Base-by-base conservation (phyloP, 495 filamentous ascomycete species). In the Darksidea phi region DNA sequence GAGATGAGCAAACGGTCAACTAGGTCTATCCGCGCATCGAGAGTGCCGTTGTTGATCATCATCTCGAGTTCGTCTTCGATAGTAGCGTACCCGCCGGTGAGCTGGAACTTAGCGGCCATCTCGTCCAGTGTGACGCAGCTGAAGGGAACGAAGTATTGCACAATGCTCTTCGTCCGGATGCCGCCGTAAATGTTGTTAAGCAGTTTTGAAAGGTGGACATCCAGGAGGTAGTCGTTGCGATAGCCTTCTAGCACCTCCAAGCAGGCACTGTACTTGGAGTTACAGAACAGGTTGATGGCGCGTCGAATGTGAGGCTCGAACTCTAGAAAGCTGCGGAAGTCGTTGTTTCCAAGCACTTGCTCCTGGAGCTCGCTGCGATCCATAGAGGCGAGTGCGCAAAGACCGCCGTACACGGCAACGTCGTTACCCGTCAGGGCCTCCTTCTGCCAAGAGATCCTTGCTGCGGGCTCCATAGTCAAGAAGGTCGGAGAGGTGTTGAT, bases 241-340 rank as follows among this genome's bases (percentile, higher is more conserved):
- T 94, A 91, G 25, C 82, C 80, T 56, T 95, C 88, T 12, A 98
- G 81, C 34, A 91, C 90, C 47, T 82, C 78, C 24, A 98, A 80
- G 63, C 92, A 96, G 5, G 84, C 79, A 1, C 88, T 84, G 74
- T 96, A 98, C 64, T 95, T 87, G 38, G 88, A 88, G 54, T 85
- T 89, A 64, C 90, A 87, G 73, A 97, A 97, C 76, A 88, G 87
- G 1, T 82, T 78, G 54, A 98, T 88, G 23, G 94, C 95, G 18
- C 90, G 89, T 49, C 95, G 88, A 61, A 98, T 88, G 66, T 97
- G 92, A 1, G 95, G 92, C 70, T 97, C 94, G 1, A 93, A 81
- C 71, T 98, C 93, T 2, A 98, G 82, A 73, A 91, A 97, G 48
- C 80, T 84, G 46, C 95, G 85, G 78, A 98, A 98, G 32, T 77